These are phyloP conservation scores for Grosmannia clavigera DNA, from an alignment of 2,329 filamentous ascomycete species.

Conservation along the genomic window DNA sequence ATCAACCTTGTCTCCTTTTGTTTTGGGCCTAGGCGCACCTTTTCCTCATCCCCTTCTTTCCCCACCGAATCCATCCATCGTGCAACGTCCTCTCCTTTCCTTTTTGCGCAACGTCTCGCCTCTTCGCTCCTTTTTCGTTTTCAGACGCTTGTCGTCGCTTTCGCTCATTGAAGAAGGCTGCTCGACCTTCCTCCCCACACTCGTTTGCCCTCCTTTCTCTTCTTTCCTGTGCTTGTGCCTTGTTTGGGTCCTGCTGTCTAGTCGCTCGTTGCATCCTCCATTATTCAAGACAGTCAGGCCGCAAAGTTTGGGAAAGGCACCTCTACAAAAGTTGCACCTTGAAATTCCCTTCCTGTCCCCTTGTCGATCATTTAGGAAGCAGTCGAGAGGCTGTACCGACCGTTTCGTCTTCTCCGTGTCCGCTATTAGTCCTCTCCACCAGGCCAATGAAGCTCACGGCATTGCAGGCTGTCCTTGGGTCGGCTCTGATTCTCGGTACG, in stretches of 20 bases:
- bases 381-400: too few relatives aligned
- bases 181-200: neutral
- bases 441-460: slow-evolving; percentile 39
- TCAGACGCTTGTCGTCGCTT: slow-evolving; percentile 6
- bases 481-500: slow-evolving; percentile 34
- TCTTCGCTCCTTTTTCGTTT: neutral
- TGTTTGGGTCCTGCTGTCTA: neutral
- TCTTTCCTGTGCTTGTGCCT: neutral
- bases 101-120: neutral
- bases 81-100: neutral
- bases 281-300: neutral
- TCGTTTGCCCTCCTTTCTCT: neutral
- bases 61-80: neutral
- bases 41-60: neutral
- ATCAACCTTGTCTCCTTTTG: slow-evolving; percentile 3
- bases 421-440: neutral
- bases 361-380: neutral
- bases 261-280: neutral
- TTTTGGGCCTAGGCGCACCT: neutral
- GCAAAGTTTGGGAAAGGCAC: neutral
- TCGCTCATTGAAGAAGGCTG: neutral
- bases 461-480: slow-evolving; percentile 35
- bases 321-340: neutral
- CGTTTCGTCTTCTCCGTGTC: too few relatives aligned
- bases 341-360: too few relatives aligned